Percentiles rank a stretch among this genome's conserved stretches.
Evolutionary conservation across 2,329 filamentous ascomycete genomes (phyloP).

Genomic region (Sordariomycetes sp.): DNA sequence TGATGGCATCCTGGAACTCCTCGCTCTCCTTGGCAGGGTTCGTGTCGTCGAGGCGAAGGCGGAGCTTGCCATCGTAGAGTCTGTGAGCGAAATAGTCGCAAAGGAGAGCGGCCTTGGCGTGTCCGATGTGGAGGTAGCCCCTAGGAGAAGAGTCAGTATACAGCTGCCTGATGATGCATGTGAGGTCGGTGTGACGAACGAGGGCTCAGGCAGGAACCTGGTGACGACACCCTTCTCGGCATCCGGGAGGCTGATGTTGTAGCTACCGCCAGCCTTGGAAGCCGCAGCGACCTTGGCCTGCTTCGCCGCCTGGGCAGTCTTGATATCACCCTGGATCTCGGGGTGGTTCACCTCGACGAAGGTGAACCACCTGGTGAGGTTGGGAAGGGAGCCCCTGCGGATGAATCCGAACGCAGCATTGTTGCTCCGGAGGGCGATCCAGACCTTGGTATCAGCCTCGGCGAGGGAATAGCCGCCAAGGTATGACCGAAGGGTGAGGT

Average conservation of each 20-base stretch:
- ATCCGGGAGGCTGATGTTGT: constrained; percentile 76
- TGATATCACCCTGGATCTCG: constrained; percentile 59
- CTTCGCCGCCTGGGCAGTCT: constrained; percentile 53
- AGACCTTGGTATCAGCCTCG: constrained; percentile 68
- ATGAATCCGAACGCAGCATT: constrained; percentile 71
- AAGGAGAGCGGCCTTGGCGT: constrained; percentile 84
- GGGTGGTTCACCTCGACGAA: constrained; percentile 74
- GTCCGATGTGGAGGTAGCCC: constrained; percentile 88
- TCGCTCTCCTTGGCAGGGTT: constrained; percentile 96
- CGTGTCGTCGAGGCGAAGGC: constrained; percentile 91
- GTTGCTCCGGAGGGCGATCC: constrained; percentile 72
- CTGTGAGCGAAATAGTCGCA: constrained; percentile 96
- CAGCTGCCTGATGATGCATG: constrained; percentile 9
- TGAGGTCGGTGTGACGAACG: constrained; percentile 30
- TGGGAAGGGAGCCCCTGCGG: constrained; percentile 63
- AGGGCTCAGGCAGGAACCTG: constrained; percentile 87
- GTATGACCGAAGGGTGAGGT: constrained; percentile 77
- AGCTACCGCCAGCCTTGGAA: constrained; percentile 71
- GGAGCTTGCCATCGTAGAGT: constrained; percentile 80
- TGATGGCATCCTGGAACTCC: constrained; percentile 87
- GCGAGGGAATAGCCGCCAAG: constrained; percentile 69
- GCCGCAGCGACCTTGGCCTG: constrained; percentile 56
- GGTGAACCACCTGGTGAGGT: constrained; percentile 75
- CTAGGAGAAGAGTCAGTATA: constrained; percentile 14
- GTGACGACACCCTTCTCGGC: constrained; percentile 83